These are phyloP conservation scores for Alternaria gaisen DNA, from an alignment of 2,329 filamentous ascomycete genomes.

Conservation along the genomic window DNA sequence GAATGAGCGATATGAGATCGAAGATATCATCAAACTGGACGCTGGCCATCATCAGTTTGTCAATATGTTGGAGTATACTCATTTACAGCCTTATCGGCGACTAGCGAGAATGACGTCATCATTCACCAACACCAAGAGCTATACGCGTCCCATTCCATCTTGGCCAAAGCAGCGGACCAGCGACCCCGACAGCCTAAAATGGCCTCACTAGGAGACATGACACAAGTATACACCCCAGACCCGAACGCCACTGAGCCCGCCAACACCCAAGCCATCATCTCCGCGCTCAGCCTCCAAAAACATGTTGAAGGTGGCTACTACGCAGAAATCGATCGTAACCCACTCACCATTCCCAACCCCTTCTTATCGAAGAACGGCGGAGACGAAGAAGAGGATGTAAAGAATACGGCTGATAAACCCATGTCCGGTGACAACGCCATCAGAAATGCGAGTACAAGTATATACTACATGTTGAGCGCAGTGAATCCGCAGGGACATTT, in stretches of 20 bases:
- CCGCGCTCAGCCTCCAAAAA: constrained; percentile 52
- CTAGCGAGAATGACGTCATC: background rate
- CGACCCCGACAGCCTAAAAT: no score
- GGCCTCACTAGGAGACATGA: background rate
- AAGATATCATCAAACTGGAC: no score
- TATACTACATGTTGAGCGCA: constrained; percentile 71
- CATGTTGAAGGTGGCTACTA: constrained; percentile 63
- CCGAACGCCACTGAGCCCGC: constrained; percentile 19
- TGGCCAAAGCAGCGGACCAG: background rate
- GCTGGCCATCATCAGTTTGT: no score
- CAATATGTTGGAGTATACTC: no score
- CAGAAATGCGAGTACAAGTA: constrained; percentile 67
- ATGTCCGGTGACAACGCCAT: constrained; percentile 52
- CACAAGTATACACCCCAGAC: background rate
- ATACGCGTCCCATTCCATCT: background rate
- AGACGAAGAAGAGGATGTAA: constrained; percentile 11
- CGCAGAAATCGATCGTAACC: constrained; percentile 59
- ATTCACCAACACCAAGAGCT: background rate
- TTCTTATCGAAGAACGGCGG: constrained; percentile 45
- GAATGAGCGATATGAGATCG: no score
- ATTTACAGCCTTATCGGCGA: background rate
- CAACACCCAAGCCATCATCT: constrained; percentile 26
- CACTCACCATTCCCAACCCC: constrained; percentile 61
- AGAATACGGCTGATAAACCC: constrained; percentile 43
- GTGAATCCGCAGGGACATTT: constrained; percentile 65